These are phyloP conservation scores for Solidago caesia DNA, from an alignment of 129 eudicot genomes.

Conservation along the genomic window DNA sequence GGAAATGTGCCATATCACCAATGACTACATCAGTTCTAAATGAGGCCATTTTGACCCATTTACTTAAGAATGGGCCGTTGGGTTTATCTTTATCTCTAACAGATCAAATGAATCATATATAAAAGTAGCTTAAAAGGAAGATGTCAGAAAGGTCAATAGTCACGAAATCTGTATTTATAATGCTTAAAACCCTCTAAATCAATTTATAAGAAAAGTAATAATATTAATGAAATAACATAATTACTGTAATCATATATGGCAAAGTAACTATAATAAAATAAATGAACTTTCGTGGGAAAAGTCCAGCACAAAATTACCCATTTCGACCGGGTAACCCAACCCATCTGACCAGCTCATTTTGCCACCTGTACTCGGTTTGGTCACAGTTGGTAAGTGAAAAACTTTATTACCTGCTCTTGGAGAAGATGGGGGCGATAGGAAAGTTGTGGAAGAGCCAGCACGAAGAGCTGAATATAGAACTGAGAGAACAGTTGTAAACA, in stretches of 20 bases:
- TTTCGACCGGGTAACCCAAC: neutral
- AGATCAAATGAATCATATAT: neutral
- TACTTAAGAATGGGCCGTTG: neutral
- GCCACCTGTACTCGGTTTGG: neutral
- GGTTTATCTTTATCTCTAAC: neutral
- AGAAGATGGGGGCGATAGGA: conserved; percentile 94
- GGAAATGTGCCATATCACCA: no score
- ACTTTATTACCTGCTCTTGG: conserved; percentile 74
- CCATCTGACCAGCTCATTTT: neutral
- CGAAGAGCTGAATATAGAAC: conserved; percentile 95
- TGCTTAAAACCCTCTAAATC: neutral
- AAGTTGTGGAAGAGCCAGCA: conserved; percentile 92
- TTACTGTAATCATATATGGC: neutral
- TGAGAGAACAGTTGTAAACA: conserved; percentile 92
- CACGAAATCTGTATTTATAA: neutral
- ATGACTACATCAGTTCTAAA: no score
- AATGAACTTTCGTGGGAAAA: neutral
- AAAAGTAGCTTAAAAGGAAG: neutral
- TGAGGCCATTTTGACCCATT: neutral
- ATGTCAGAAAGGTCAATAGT: neutral
- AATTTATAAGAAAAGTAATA: neutral
- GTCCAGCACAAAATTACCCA: neutral
- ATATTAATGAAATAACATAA: neutral
- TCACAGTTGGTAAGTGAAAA: neutral
- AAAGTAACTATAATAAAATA: neutral